Evolutionary conservation across 1,284 basidiomycete species (phyloP).

Genomic region (Cystobasidium slooffiae): DNA sequence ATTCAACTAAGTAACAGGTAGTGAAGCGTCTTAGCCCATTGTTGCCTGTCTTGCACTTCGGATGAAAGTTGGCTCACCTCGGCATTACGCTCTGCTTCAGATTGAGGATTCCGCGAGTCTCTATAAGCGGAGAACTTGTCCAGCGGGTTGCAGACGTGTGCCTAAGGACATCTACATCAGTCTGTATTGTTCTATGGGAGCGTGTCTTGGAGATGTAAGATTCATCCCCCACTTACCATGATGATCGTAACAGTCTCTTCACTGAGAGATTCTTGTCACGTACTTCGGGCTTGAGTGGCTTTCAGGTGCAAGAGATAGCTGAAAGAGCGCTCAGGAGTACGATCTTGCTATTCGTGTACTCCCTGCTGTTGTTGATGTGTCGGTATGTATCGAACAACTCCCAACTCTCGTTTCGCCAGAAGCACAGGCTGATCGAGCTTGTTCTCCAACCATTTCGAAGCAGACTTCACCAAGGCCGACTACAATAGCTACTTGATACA

Average conservation of each 20-base stretch:
- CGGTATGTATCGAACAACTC: no score
- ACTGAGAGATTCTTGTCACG: no score
- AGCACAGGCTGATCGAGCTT: no score
- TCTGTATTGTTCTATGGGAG: not conserved
- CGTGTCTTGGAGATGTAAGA: not conserved
- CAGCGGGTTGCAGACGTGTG: conserved; percentile 43
- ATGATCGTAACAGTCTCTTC: conserved; percentile 9
- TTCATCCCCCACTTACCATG: conserved; percentile 5
- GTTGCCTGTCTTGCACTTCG: conserved; percentile 58
- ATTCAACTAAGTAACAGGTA: conserved; percentile 54
- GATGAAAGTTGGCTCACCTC: conserved; percentile 46
- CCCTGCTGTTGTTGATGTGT: no score
- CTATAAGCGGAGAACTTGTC: conserved; percentile 55
- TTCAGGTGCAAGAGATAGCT: no score
- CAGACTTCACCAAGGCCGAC: no score
- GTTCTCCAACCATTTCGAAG: no score
- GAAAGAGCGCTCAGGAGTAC: no score
- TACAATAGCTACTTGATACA: no score
- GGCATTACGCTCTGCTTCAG: conserved; percentile 30
- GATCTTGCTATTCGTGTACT: no score
- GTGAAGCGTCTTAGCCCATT: not conserved
- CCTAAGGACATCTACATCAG: not conserved
- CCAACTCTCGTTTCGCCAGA: no score
- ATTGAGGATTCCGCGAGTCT: conserved; percentile 54
- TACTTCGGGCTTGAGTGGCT: no score